phyloP scores from a whole-genome alignment of 306 rosid genomes.

The Glycine tomentella region DNA sequence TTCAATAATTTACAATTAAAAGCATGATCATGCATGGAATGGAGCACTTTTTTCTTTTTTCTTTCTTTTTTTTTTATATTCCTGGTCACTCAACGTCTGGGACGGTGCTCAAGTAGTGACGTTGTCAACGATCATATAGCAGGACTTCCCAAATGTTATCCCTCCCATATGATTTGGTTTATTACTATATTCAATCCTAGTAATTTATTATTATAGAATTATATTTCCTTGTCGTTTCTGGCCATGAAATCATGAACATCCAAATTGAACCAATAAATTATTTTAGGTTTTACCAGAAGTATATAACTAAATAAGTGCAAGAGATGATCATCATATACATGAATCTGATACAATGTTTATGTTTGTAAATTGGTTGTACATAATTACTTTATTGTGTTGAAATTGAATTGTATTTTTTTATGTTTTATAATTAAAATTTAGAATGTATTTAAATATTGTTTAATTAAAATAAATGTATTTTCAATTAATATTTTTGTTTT shows the following conservation, averaged over 20 bases:
- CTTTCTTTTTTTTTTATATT: neutral
- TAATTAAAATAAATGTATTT: neutral
- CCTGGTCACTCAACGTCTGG: slow-evolving; percentile 18
- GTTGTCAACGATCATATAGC: slow-evolving; percentile 27
- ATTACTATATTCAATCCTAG: neutral
- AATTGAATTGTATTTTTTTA: neutral
- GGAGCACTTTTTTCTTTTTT: neutral
- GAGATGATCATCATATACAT: neutral
- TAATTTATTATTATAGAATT: neutral
- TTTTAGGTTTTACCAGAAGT: neutral
- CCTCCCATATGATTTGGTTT: neutral
- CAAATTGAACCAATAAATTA: neutral
- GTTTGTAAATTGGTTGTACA: neutral
- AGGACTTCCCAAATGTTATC: neutral
- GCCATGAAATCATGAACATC: neutral
- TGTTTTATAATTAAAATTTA: neutral
- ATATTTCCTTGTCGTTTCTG: neutral
- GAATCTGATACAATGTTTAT: neutral
- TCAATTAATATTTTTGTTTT: neutral
- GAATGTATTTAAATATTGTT: neutral
- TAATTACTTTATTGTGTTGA: neutral
- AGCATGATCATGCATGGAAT: slow-evolving; percentile 23
- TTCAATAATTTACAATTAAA: slow-evolving; percentile 34
- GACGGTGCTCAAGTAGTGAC: slow-evolving; percentile 43
- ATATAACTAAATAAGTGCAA: too few relatives aligned